Evolutionary conservation across 495 filamentous ascomycete species (phyloP).

Genomic region (Jackrogersella multiformis): DNA sequence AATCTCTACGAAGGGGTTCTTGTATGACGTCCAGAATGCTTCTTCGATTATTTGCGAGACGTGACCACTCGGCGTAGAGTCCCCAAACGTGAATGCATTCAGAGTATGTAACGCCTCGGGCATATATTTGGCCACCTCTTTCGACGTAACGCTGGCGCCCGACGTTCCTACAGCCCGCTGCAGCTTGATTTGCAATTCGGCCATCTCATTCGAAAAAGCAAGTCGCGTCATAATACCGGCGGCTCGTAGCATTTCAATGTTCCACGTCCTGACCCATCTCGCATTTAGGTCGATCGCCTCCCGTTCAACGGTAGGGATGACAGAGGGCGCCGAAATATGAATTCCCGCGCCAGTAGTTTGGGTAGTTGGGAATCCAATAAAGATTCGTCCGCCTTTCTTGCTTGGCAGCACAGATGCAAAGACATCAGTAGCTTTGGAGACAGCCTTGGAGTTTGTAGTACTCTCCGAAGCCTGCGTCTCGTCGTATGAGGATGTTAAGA

Average conservation of each 20-base stretch:
- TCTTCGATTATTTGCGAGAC: conserved; percentile 88
- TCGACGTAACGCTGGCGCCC: conserved; percentile 53
- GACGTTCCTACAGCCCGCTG: conserved; percentile 54
- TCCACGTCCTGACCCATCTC: conserved; percentile 92
- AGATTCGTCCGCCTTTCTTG: conserved; percentile 84
- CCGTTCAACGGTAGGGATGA: conserved; percentile 98
- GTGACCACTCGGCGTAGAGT: conserved; percentile 85
- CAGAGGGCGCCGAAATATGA: conserved; percentile 97
- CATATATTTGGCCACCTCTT: conserved; percentile 69
- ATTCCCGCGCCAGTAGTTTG: conserved; percentile 95
- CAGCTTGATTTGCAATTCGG: conserved; percentile 69
- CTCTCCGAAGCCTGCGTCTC: conserved; percentile 72
- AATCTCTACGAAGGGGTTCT: conserved; percentile 81
- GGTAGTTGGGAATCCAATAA: conserved; percentile 96
- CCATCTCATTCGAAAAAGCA: conserved; percentile 87
- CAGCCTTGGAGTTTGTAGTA: conserved; percentile 49
- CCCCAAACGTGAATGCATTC: conserved; percentile 81
- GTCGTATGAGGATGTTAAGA: conserved; percentile 91
- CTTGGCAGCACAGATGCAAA: conserved; percentile 91
- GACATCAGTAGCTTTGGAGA: conserved; percentile 72
- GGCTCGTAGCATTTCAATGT: conserved; percentile 90
- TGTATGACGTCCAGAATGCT: conserved; percentile 92
- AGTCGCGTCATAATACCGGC: conserved; percentile 91
- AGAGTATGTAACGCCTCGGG: conserved; percentile 82
- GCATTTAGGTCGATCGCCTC: conserved; percentile 98